Base-by-base conservation (phyloP, 2,329 filamentous ascomycete genomes). In the Trichoderma arundinaceum region DNA sequence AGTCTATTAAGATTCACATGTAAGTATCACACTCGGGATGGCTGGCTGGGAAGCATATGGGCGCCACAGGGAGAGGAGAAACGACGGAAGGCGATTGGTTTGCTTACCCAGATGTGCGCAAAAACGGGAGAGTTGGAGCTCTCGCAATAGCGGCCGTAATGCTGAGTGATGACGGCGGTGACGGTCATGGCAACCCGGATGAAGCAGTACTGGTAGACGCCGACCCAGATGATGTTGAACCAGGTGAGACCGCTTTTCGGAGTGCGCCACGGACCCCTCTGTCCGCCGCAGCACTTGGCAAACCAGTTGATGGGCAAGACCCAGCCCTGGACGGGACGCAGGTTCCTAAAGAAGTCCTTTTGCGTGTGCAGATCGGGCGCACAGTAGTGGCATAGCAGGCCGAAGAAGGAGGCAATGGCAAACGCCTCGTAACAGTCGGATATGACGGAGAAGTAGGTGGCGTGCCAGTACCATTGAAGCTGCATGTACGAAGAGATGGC, bases 341-440 rank as follows among this genome's bases (percentile, higher is more conserved):
- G 82, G 43, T 84, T 80, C 48, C 92, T 84, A 74, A 96, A 96
- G 76, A 90, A 95, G 49, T 89, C 84, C 75, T 96, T 96, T 76
- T 96, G 92, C 32, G 87, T 84, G 76, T 94, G 92, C 22, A 96
- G 79, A 70, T 89, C 88, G 7, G 90, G 90, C 5, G 90, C 91
- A 68, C 92, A 84, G 76, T 95, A 95, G 73, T 92, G 86, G 75
- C 92, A 95, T 73, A 96, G 80, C 53, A 96, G 82, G 8, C 90
- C 88, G 78, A 96, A 96, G 82, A 96, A 96, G 69, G 90, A 91
- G 35, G 91, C 89, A 69, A 96, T 94, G 65, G 92, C 91, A 72
- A 96, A 94, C 10, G 92, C 92, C 79, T 96, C 92, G 77, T 96
- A 96, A 78, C 91, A 94, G 75, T 95, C 90, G 72, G 90, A 88